Evolutionary conservation across 106 monocot species (phyloP).

Genomic region (Amphibolis antarctica): DNA sequence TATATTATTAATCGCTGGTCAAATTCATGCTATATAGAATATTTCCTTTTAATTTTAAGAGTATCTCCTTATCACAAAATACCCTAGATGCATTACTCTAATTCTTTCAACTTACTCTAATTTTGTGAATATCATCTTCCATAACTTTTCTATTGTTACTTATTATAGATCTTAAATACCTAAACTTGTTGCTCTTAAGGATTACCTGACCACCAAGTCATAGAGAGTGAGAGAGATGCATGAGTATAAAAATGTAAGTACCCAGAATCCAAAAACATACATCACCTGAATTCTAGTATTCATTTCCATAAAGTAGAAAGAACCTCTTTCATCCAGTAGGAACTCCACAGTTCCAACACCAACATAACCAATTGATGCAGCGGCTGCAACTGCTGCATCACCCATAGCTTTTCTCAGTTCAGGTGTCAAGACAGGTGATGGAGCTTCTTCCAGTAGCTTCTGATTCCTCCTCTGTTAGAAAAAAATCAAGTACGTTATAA

Average conservation of each 20-base stretch:
- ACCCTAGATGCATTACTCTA: too few relatives aligned
- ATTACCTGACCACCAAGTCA: too few relatives aligned
- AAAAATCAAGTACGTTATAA: background rate
- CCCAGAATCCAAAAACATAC: background rate
- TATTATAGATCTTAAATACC: too few relatives aligned
- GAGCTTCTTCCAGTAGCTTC: slow-evolving; percentile 92
- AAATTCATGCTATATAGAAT: too few relatives aligned
- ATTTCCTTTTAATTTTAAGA: too few relatives aligned
- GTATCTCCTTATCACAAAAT: too few relatives aligned
- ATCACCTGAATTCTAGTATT: slow-evolving; percentile 97
- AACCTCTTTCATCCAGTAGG: slow-evolving; percentile 82
- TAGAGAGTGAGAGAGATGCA: background rate
- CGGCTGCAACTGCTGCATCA: slow-evolving; percentile 94
- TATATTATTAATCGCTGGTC: too few relatives aligned
- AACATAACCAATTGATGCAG: slow-evolving; percentile 83
- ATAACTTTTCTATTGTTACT: too few relatives aligned
- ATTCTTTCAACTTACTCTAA: too few relatives aligned
- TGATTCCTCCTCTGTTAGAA: slow-evolving; percentile 73
- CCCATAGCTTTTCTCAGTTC: slow-evolving; percentile 93
- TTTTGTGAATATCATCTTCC: too few relatives aligned
- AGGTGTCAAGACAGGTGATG: slow-evolving; percentile 84
- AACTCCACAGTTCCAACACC: slow-evolving; percentile 97
- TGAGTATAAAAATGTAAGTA: background rate
- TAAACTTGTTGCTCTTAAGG: too few relatives aligned
- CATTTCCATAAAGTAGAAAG: slow-evolving; percentile 97